Evolutionary conservation across 2,329 filamentous ascomycete species (phyloP).

Genomic region (Colletotrichum theobromicola): DNA sequence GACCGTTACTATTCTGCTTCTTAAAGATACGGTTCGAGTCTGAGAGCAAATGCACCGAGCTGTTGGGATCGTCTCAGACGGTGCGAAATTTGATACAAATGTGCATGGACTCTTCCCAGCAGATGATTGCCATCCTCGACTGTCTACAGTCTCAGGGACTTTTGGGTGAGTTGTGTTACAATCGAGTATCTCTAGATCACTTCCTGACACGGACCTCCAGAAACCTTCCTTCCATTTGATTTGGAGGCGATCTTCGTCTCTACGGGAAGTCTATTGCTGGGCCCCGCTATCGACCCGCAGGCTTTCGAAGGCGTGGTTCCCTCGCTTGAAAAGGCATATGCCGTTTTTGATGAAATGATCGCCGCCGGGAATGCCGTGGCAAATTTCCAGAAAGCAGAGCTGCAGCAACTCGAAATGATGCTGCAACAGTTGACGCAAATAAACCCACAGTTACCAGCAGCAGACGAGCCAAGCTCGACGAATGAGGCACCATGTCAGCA

Average conservation of each 20-base stretch:
- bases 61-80: slow-evolving; percentile 42
- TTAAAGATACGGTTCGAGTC: slow-evolving; percentile 35
- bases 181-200: fast-evolving
- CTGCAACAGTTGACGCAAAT: slow-evolving; percentile 30
- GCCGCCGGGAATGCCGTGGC: slow-evolving; percentile 51
- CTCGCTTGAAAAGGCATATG: slow-evolving; percentile 47
- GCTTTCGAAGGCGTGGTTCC: slow-evolving; percentile 36
- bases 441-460: neutral
- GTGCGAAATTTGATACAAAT: slow-evolving; percentile 38
- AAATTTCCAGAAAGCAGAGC: slow-evolving; percentile 45
- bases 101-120: slow-evolving; percentile 37
- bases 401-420: slow-evolving; percentile 49
- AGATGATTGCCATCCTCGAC: slow-evolving; percentile 43
- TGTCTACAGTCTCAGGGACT: slow-evolving; percentile 49
- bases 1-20: slow-evolving; percentile 35
- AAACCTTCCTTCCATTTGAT: slow-evolving; percentile 54
- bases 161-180: slow-evolving; percentile 38
- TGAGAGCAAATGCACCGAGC: slow-evolving; percentile 23
- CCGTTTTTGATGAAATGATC: slow-evolving; percentile 52
- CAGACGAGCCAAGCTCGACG: neutral
- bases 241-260: slow-evolving; percentile 50
- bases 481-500: neutral
- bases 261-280: slow-evolving; percentile 45
- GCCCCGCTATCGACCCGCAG: slow-evolving; percentile 37
- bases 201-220: slow-evolving; percentile 25